phyloP scores from a whole-genome alignment of 805 yeast species.

The Myxozyma geophila region DNA sequence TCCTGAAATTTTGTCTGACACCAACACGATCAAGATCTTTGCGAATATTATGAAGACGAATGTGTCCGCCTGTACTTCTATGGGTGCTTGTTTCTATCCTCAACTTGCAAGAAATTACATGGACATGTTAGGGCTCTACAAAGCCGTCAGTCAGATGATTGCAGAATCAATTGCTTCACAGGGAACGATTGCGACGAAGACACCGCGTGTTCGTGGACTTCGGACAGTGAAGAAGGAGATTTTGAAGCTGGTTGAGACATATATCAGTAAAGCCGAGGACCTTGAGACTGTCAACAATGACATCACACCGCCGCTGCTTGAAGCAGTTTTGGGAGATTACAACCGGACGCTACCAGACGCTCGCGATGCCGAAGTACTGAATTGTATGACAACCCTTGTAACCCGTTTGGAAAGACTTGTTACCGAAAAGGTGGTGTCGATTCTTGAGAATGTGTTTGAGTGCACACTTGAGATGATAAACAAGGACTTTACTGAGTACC shows the following conservation, averaged over 20 bases:
- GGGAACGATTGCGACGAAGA: slow-evolving; percentile 88
- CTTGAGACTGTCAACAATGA: slow-evolving; percentile 81
- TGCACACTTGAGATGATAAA: slow-evolving; percentile 95
- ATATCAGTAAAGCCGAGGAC: slow-evolving; percentile 84
- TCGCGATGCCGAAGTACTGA: slow-evolving; percentile 95
- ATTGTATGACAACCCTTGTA: slow-evolving; percentile 90
- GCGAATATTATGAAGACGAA: slow-evolving; percentile 95
- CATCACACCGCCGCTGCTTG: slow-evolving; percentile 78
- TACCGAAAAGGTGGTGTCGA: slow-evolving; percentile 84
- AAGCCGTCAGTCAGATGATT: slow-evolving; percentile 85
- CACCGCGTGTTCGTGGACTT: slow-evolving; percentile 92
- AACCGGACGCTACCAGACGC: slow-evolving; percentile 90
- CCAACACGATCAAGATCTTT: slow-evolving; percentile 87
- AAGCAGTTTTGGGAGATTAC: slow-evolving; percentile 88
- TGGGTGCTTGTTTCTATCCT: slow-evolving; percentile 88
- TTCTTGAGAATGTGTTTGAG: slow-evolving; percentile 89
- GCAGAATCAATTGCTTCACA: slow-evolving; percentile 76
- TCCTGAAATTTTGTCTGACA: slow-evolving; percentile 64
- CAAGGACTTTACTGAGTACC: slow-evolving; percentile 93
- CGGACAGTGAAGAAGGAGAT: slow-evolving; percentile 96
- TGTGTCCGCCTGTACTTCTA: slow-evolving; percentile 90
- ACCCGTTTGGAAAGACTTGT: slow-evolving; percentile 84
- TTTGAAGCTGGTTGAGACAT: slow-evolving; percentile 83
- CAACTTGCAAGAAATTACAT: slow-evolving; percentile 86
- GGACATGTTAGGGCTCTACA: slow-evolving; percentile 87